A percentile compares a stretch with the other conserved stretches of the same genome.
Evolutionary conservation across 176 grass and related monocot genomes (phyloP).

Genomic region (Chloris gayana): DNA sequence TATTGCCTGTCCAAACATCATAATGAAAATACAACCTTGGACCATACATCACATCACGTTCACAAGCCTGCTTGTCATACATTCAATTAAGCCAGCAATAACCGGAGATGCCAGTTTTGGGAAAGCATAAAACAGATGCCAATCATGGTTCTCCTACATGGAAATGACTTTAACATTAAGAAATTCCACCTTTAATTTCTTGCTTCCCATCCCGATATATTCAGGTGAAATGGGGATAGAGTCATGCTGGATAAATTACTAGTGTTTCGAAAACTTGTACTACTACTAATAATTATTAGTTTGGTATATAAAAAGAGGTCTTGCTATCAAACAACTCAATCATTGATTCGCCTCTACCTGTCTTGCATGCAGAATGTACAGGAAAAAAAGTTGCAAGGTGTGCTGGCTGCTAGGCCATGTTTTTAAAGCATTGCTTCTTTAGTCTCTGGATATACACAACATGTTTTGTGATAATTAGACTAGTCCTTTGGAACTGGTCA

Average conservation of each 20-base stretch:
- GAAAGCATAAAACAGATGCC: neutral
- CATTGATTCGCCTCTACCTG: neutral
- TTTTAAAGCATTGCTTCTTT: neutral
- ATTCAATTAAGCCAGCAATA: neutral
- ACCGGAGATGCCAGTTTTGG: neutral
- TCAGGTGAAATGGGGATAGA: neutral
- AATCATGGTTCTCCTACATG: neutral
- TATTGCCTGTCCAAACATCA: slow-evolving; percentile 15
- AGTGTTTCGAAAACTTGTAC: too few species aligned
- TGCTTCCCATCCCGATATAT: neutral
- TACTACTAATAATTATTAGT: too few species aligned
- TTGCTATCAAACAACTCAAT: neutral
- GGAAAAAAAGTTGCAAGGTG: neutral
- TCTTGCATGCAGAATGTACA: neutral
- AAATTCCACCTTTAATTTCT: neutral
- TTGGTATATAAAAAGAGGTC: too few species aligned
- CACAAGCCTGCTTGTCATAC: neutral
- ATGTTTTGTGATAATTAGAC: too few species aligned
- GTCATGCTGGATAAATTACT: neutral
- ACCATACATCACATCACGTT: neutral
- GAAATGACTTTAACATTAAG: neutral
- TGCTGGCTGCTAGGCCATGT: neutral
- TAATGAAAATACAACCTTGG: neutral
- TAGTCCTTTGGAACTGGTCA: too few species aligned
- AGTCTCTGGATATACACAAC: too few species aligned